Evolutionary conservation across 169 alveolate genomes (phyloP).

Genomic region (Plasmodium adleri): DNA sequence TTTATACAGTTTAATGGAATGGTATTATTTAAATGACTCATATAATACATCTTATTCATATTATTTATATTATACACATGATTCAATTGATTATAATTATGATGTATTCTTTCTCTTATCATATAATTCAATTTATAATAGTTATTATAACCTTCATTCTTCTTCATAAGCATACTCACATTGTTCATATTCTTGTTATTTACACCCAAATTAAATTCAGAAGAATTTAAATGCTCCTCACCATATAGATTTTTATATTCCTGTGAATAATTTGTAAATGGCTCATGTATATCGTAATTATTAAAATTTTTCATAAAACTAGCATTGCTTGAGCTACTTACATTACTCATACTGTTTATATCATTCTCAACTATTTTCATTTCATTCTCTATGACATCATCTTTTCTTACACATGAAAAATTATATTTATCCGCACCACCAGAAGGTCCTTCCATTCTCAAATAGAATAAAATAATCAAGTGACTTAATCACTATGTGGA

Average conservation of each 20-base stretch:
- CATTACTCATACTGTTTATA: slow-evolving; percentile 11
- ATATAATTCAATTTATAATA: background rate
- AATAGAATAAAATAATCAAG: background rate
- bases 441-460: slow-evolving; percentile 37
- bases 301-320: slow-evolving; percentile 7
- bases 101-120: background rate
- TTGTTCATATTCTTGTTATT: slow-evolving; percentile 1
- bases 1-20: no score
- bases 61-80: background rate
- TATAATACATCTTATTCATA: background rate
- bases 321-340: background rate
- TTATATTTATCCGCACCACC: slow-evolving; percentile 1
- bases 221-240: slow-evolving; percentile 2
- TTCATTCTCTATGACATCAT: slow-evolving; percentile 17
- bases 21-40: no score
- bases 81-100: background rate
- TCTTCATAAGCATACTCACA: background rate
- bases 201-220: slow-evolving; percentile 29
- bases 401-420: slow-evolving; percentile 16
- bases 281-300: slow-evolving; percentile 16
- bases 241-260: slow-evolving; percentile 20
- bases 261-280: background rate
- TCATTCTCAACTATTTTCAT: slow-evolving; percentile 13
- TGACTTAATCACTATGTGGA: background rate
- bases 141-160: background rate